Evolutionary conservation across 2,329 filamentous ascomycete species (phyloP).

Genomic region (Ophiobolus disseminans): DNA sequence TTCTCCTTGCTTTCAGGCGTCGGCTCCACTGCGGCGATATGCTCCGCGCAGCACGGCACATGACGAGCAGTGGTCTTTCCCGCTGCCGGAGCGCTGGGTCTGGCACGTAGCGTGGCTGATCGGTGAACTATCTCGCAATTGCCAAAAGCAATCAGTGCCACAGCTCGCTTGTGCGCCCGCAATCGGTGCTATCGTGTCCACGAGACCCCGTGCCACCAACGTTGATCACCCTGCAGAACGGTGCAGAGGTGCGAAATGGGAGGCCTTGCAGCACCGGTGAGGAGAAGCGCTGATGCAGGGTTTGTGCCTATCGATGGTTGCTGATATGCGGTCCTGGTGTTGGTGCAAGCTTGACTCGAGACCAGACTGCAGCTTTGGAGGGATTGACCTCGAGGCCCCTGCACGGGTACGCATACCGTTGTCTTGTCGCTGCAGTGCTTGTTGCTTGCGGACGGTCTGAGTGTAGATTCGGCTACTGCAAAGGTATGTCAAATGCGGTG

Average conservation of each 20-base stretch:
- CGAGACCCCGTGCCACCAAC: conserved; percentile 4
- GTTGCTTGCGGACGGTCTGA: too few relatives aligned
- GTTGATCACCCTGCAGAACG: conserved; percentile 1
- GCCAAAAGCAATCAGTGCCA: conserved; percentile 8
- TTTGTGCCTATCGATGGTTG: too few relatives aligned
- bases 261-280: conserved; percentile 2
- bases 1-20: conserved; percentile 2
- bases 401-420: too few relatives aligned
- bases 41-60: not conserved
- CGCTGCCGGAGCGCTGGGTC: not conserved
- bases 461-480: too few relatives aligned
- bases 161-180: conserved; percentile 3
- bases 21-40: not conserved
- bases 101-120: conserved; percentile 9
- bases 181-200: conserved; percentile 11
- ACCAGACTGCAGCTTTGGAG: too few relatives aligned
- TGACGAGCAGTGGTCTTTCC: conserved; percentile 1
- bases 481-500: too few relatives aligned
- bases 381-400: too few relatives aligned
- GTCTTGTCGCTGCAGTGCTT: too few relatives aligned
- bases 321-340: too few relatives aligned
- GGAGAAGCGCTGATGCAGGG: conserved; percentile 1
- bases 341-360: too few relatives aligned
- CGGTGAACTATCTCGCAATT: conserved; percentile 1
- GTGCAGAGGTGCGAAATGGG: not conserved